These are phyloP conservation scores for Neurospora sp. DNA, from an alignment of 495 filamentous ascomycete genomes.

Conservation along the genomic window DNA sequence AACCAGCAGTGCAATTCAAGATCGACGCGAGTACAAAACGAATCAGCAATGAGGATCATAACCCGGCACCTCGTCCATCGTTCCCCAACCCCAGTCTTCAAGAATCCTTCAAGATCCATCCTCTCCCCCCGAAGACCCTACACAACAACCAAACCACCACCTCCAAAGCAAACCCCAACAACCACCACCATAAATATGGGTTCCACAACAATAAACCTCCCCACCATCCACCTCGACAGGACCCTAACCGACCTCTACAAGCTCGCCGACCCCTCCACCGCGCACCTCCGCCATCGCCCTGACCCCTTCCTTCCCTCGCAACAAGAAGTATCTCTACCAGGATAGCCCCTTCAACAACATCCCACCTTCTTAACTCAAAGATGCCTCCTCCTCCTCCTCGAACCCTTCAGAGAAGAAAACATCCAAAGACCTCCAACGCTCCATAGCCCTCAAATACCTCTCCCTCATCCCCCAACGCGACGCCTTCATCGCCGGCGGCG, in stretches of 20 bases:
- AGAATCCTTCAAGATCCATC: background rate
- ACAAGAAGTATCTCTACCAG: slow-evolving; percentile 25
- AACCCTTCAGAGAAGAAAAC: slow-evolving; percentile 20
- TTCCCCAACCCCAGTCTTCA: background rate
- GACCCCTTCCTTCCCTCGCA: slow-evolving; percentile 17
- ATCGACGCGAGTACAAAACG: background rate
- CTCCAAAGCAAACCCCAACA: background rate
- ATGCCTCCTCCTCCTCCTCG: background rate
- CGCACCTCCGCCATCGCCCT: slow-evolving; percentile 10
- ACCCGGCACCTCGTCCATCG: background rate
- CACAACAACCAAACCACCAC: background rate
- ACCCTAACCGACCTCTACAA: slow-evolving; percentile 24
- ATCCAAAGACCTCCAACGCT: slow-evolving; percentile 17
- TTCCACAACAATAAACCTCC: slow-evolving; percentile 10
- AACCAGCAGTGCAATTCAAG: background rate
- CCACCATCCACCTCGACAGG: slow-evolving; percentile 20
- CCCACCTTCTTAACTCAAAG: slow-evolving; percentile 33
- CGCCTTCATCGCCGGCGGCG: slow-evolving; percentile 23
- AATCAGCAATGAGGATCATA: background rate
- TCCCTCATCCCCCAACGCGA: slow-evolving; percentile 23
- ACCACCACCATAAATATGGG: slow-evolving; percentile 6
- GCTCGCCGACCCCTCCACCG: slow-evolving; percentile 4
- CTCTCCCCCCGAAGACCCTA: background rate
- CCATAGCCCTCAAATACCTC: slow-evolving; percentile 19
- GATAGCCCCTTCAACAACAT: slow-evolving; percentile 29